Base-by-base conservation (phyloP, 164 flowering plant species). In the Umbilicus rupestris region DNA sequence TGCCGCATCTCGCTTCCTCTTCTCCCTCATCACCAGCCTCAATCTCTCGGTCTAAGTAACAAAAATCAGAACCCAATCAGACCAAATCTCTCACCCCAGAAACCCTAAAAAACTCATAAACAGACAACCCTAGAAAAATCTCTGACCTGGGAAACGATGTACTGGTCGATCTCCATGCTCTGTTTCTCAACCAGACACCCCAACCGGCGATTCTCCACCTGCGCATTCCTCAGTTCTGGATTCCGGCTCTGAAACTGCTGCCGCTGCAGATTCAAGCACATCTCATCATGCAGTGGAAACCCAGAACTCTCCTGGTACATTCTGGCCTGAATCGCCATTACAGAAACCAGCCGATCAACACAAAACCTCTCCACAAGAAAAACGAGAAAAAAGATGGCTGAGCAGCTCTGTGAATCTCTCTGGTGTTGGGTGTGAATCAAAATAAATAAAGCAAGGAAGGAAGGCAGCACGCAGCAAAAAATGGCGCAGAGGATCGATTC, bases 1-100 rank as follows among this genome's bases (percentile, higher is more conserved):
- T 15, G 45, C 31, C 3, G 41, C 41, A 22, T 63, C 47, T 22
- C 46, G 41, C 66, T 41, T 63, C 47, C 29, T 63, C 66, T 63
- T 30, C 2, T 39, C 49, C 8, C 30, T 20, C 16, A 63, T 24
- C 0, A 33, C 30, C 17, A 22, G 30, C n/a, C 49, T 39, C 66
- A 63, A 15, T 7, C 47, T 63, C 47, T 63, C 49, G 31, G 16
- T 39, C 29, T 63, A 31, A 22, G 16, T 7, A 0, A 63, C 66
- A 19, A 39, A 37, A 37, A n/a, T 1, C 22, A 22, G 20, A 39
- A 63, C 5, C 19, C 8, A 49, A 6, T 41, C 44, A 20, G 22
- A 49, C 2, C 28, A 49, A 49, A 49, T 3, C 22, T 2, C 55
- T n/a, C n/a, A n/a, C n/a, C n/a, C n/a, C n/a, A n/a, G n/a, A n/a